Evolutionary conservation across 176 grass and related monocot genomes (phyloP), one percentile per base, ranked within the genome.

Genomic region (Rhynchospora breviuscula): DNA sequence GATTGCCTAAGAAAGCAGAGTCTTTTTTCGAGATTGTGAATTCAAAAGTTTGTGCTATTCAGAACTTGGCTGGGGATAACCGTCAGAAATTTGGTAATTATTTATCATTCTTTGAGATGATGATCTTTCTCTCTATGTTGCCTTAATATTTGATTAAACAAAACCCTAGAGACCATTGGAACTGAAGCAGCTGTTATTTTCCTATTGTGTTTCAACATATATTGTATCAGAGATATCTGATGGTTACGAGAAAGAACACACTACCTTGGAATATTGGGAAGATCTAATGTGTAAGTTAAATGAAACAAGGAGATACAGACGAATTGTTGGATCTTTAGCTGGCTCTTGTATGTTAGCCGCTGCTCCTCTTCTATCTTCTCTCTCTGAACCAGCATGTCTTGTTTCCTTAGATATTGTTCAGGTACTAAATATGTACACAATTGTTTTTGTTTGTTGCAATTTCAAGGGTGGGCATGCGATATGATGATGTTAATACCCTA

Each of bases 271-370:
- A 86, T 93, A 93, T 86, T 98, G 95, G 89, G 92, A 98, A 51
- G 90, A 93, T 67, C 82, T 90, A 65, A 67, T 95, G 70, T 90
- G 84, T 64, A 94, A 90, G 43, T 46, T 98, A 74, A 89, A 88
- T 90, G 92, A 98, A 82, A 95, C 87, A 83, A 98, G 78, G 84
- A 90, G 92, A 86, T 95, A 98, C 81, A 98, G 92, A 84, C 90
- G 89, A 84, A 95, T 89, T 64, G 84, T 98, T 86, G 92, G 92
- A 80, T 98, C 89, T 81, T 93, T 98, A 87, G 70, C 85, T 85
- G 89, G 89, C 64, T 98, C 92, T 85, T 98, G 92, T 80, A 90
- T 98, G 77, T 82, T 80, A 86, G 87, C 89, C 80, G 85, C 91
- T 10, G 84, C 66, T 14, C 91, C 92, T 67, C 92, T 98, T 87